Evolutionary conservation across 768 basidiomycete genomes (phyloP).

Genomic region (Naematelia aurantialba): DNA sequence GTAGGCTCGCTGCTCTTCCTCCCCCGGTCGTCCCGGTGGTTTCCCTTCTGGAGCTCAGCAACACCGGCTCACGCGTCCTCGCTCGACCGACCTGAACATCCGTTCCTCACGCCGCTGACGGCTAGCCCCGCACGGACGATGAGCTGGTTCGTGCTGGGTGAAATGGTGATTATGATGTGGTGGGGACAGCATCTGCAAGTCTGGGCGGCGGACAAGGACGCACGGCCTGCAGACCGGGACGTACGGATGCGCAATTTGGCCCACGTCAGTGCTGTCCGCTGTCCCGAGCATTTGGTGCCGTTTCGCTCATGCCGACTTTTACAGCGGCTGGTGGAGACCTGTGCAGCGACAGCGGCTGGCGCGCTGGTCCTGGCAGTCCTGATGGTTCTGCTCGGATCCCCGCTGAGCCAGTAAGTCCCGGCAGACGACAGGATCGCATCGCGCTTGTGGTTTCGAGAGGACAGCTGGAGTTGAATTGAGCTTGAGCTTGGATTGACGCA

Average conservation of each 20-base stretch:
- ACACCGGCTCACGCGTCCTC: slow-evolving; percentile 19
- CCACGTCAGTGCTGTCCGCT: slow-evolving; percentile 10
- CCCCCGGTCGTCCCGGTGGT: slow-evolving; percentile 26
- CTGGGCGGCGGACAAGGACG: slow-evolving; percentile 52
- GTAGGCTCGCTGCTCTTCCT: slow-evolving; percentile 33
- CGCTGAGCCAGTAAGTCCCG: slow-evolving; percentile 54
- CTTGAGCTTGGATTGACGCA: too few species aligned
- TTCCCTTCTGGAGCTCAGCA: not conserved
- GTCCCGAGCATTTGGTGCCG: too few species aligned
- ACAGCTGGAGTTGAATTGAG: too few species aligned
- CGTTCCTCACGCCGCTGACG: slow-evolving; percentile 67
- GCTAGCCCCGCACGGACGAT: slow-evolving; percentile 60
- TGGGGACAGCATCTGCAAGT: slow-evolving; percentile 67
- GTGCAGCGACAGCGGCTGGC: slow-evolving; percentile 45
- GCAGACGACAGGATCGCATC: too few species aligned
- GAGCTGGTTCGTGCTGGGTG: slow-evolving; percentile 59
- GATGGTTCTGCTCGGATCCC: slow-evolving; percentile 8
- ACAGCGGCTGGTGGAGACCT: slow-evolving; percentile 18
- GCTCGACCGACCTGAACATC: slow-evolving; percentile 66
- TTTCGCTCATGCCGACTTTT: not conserved
- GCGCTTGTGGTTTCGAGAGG: too few species aligned
- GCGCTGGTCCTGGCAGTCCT: slow-evolving; percentile 52
- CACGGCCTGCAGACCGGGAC: slow-evolving; percentile 1
- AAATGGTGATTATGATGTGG: slow-evolving; percentile 61
- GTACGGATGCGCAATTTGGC: not conserved